These are phyloP conservation scores for Fusarium tricinctum DNA, from an alignment of 2,329 filamentous ascomycete genomes.

Conservation along the genomic window DNA sequence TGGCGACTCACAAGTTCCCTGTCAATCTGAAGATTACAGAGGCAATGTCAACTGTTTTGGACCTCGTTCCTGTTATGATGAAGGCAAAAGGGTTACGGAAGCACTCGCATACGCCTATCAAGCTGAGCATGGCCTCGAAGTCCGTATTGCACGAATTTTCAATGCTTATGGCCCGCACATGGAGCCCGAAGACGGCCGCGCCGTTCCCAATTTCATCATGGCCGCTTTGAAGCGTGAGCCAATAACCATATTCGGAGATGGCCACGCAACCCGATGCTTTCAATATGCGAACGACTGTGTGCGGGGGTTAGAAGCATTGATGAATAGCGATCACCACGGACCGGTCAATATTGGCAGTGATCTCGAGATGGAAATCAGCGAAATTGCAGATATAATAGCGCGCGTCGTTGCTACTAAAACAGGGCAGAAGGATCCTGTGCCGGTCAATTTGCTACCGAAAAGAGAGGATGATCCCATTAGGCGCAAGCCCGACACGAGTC, in stretches of 20 bases:
- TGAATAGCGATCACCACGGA: conserved; percentile 38
- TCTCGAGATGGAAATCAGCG: conserved; percentile 29
- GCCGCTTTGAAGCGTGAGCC: conserved; percentile 32
- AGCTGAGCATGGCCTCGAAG: conserved; percentile 36
- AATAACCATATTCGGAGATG: conserved; percentile 40
- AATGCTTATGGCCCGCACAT: conserved; percentile 41
- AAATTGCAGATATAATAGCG: conserved; percentile 35
- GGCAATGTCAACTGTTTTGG: conserved; percentile 60
- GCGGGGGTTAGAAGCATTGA: conserved; percentile 22
- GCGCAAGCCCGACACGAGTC: conserved; percentile 33
- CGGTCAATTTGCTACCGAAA: conserved; percentile 22
- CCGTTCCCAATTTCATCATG: conserved; percentile 42
- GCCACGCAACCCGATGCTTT: conserved; percentile 36
- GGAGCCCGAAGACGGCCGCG: conserved; percentile 29
- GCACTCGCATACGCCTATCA: conserved; percentile 53
- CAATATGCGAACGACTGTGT: conserved; percentile 35
- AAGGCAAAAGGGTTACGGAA: conserved; percentile 58
- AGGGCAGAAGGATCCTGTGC: conserved; percentile 9
- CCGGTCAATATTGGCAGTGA: conserved; percentile 43
- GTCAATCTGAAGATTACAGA: conserved; percentile 51
- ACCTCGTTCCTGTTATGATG: conserved; percentile 58
- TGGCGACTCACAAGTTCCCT: conserved; percentile 26
- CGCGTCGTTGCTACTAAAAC: conserved; percentile 31
- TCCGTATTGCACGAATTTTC: conserved; percentile 44
- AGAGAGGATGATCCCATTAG: conserved; percentile 39